Conservation (phyloP, 1,139 yeast species). For the Zygoascus sp. region DNA sequence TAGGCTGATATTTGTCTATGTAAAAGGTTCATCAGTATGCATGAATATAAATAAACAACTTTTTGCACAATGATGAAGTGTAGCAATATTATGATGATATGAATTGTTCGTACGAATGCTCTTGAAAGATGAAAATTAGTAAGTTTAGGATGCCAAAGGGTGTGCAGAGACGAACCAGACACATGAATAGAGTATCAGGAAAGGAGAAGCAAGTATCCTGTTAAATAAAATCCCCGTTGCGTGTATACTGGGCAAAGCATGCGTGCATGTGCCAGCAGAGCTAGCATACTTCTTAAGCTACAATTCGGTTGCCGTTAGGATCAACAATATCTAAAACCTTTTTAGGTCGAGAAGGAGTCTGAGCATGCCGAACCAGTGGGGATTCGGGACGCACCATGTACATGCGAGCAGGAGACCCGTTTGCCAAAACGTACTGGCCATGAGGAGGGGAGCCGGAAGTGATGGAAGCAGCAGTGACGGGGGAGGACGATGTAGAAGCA, state of each 20-base stretch:
- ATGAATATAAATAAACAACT: not conserved
- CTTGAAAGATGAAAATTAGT: no score
- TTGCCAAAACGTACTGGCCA: slow-evolving; percentile 2
- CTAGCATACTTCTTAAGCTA: not conserved
- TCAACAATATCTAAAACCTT: slow-evolving; percentile 2
- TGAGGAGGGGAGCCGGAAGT: slow-evolving; percentile 5
- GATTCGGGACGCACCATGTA: slow-evolving; percentile 2
- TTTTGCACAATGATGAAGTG: not conserved
- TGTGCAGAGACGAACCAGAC: not conserved
- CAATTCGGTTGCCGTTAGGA: slow-evolving; percentile 1
- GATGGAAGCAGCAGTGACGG: slow-evolving; percentile 3
- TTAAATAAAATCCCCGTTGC: no score
- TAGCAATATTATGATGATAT: not conserved
- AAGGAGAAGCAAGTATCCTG: not conserved
- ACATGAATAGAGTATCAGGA: not conserved
- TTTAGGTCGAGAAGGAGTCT: not conserved
- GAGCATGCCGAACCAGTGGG: not conserved
- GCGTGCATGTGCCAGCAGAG: no score
- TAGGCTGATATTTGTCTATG: not conserved
- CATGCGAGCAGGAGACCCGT: slow-evolving; percentile 3
- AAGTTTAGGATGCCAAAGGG: not conserved
- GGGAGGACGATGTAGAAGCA: slow-evolving; percentile 4
- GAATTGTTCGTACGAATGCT: slow-evolving; percentile 2
- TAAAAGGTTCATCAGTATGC: not conserved
- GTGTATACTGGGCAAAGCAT: no score